phyloP scores from a whole-genome alignment of 1,284 basidiomycete species.

The Sparassis latifolia region DNA sequence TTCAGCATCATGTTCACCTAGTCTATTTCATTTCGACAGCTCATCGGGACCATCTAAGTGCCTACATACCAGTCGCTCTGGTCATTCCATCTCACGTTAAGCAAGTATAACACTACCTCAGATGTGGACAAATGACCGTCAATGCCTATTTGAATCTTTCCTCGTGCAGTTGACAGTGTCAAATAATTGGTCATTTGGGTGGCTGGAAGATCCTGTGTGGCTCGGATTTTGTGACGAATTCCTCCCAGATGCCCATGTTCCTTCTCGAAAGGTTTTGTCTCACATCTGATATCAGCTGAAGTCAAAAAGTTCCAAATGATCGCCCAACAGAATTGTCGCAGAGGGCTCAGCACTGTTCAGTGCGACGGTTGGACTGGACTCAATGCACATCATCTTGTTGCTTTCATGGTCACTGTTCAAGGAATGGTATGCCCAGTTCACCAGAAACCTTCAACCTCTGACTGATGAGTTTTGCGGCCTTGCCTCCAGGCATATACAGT shows the following conservation, averaged over 20 bases:
- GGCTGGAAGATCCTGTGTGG: not conserved
- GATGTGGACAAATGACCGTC: not conserved
- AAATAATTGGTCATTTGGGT: not conserved
- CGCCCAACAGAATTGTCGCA: too few species aligned
- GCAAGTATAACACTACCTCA: not conserved
- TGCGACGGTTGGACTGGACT: not conserved
- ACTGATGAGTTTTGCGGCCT: too few species aligned
- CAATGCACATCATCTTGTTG: not conserved
- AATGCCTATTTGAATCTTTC: not conserved
- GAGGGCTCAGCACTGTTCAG: not conserved
- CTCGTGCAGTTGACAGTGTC: not conserved
- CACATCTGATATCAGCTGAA: not conserved
- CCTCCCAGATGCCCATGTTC: not conserved
- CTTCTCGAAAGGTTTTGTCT: not conserved
- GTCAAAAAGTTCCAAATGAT: not conserved
- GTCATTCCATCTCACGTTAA: too few species aligned
- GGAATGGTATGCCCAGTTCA: not conserved
- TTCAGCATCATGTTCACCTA: too few species aligned
- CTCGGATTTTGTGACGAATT: not conserved
- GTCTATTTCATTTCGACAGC: too few species aligned
- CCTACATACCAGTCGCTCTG: too few species aligned
- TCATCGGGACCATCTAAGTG: too few species aligned
- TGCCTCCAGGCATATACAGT: not conserved
- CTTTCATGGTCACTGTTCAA: not conserved
- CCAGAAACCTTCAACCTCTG: not conserved